These are phyloP conservation scores for Centrapalus pauciflorus DNA, from an alignment of 129 eudicot genomes.

Conservation along the genomic window DNA sequence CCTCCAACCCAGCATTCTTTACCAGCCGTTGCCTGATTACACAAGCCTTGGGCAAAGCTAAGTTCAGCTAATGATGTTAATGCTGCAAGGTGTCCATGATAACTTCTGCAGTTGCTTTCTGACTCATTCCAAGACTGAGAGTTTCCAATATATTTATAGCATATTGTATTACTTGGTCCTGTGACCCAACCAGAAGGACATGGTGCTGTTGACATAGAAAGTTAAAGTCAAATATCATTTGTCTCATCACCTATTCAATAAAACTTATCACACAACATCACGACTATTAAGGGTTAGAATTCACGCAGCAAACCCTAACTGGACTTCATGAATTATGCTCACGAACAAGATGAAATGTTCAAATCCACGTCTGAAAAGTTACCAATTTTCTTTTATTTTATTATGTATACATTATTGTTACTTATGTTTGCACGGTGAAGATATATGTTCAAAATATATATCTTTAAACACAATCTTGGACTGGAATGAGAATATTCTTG, in stretches of 20 bases:
- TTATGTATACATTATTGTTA: neutral
- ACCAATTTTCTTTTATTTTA: neutral
- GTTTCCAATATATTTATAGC: conserved; percentile 38
- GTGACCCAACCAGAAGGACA: conserved; percentile 65
- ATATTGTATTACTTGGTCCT: conserved; percentile 40
- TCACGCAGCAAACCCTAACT: neutral
- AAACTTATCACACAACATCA: no score
- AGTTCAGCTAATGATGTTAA: conserved; percentile 59
- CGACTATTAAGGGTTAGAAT: neutral
- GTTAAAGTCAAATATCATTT: neutral
- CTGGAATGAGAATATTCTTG: no score
- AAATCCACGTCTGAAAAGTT: neutral
- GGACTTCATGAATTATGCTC: neutral
- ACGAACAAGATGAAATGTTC: conserved; percentile 11
- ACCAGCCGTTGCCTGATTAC: conserved; percentile 25
- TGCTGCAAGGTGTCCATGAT: conserved; percentile 64
- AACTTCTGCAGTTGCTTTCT: conserved; percentile 49
- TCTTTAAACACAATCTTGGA: no score
- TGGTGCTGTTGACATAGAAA: conserved; percentile 39
- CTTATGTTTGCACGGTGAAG: neutral
- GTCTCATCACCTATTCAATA: neutral
- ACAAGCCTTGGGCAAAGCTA: conserved; percentile 37
- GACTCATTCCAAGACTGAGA: conserved; percentile 69
- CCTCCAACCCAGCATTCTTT: conserved; percentile 90
- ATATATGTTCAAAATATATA: no score